Conservation (phyloP, 495 filamentous ascomycete genomes). For the Talaromyces thailandensis region DNA sequence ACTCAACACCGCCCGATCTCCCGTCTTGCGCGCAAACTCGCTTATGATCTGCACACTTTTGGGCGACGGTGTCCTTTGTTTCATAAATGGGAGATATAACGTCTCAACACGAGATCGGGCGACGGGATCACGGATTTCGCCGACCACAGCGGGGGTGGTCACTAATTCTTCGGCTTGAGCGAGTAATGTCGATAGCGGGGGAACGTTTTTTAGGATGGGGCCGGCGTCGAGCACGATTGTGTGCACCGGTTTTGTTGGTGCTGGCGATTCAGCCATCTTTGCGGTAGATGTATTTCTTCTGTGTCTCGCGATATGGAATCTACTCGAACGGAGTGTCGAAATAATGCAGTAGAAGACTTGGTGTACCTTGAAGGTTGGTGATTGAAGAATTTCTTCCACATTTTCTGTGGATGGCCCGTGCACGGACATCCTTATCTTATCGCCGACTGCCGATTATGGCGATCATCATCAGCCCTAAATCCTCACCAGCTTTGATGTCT, state of each 20-base stretch:
- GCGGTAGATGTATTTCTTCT: not conserved
- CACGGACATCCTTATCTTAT: conserved; percentile 13
- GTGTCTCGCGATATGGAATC: not conserved
- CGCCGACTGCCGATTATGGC: not conserved
- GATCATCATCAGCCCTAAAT: not conserved
- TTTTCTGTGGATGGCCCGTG: conserved; percentile 23
- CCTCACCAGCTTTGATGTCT: not conserved
- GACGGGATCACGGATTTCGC: conserved; percentile 81
- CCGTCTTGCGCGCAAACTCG: conserved; percentile 82
- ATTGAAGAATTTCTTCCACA: conserved; percentile 10
- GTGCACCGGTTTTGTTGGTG: conserved; percentile 59
- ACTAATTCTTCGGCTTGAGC: conserved; percentile 66
- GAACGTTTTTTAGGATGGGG: conserved; percentile 84
- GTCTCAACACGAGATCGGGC: conserved; percentile 74
- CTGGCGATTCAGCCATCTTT: conserved; percentile 29
- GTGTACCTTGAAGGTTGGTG: not conserved
- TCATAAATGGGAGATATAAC: conserved; percentile 74
- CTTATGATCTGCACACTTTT: conserved; percentile 70
- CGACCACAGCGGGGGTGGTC: conserved; percentile 78
- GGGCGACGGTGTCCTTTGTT: conserved; percentile 59
- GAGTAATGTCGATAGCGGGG: conserved; percentile 67
- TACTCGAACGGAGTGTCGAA: not conserved
- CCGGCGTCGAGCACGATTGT: conserved; percentile 85
- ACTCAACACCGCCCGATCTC: conserved; percentile 80
- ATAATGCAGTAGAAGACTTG: not conserved